phyloP scores from a whole-genome alignment of 306 rosid genomes.

The Dalbergia cochinchinensis region DNA sequence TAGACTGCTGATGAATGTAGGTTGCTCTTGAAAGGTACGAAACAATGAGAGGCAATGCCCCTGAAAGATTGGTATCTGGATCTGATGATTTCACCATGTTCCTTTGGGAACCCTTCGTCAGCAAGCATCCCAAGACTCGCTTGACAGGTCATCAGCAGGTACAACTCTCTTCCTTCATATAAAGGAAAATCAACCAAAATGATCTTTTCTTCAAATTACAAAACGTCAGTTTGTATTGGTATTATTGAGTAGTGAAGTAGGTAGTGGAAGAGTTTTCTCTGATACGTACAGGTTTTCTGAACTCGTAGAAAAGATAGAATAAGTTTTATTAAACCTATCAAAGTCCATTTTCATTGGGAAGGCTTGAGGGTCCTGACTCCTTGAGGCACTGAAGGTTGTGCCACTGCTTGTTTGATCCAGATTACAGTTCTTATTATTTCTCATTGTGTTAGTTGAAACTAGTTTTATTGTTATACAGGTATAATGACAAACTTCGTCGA shows the following conservation, averaged over 20 bases:
- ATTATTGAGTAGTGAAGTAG: not conserved
- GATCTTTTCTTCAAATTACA: constrained; percentile 33
- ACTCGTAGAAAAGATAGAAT: not conserved
- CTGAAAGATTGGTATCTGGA: constrained; percentile 96
- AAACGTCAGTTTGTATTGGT: constrained; percentile 37
- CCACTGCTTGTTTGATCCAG: constrained; percentile 22
- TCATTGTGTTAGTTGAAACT: constrained; percentile 17
- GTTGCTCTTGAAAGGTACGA: constrained; percentile 94
- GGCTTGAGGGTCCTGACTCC: not conserved
- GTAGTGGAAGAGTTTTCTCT: constrained; percentile 3
- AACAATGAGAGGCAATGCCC: constrained; percentile 80
- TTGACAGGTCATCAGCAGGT: constrained; percentile 99
- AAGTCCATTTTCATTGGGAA: constrained; percentile 6
- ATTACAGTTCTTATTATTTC: not conserved
- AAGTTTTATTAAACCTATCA: constrained; percentile 30
- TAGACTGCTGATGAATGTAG: constrained; percentile 51
- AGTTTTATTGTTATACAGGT: constrained; percentile 16
- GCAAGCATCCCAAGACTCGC: constrained; percentile 90
- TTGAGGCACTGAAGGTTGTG: constrained; percentile 5
- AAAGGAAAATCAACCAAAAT: constrained; percentile 22
- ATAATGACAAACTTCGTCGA: constrained; percentile 1
- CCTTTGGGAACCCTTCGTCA: constrained; percentile 92
- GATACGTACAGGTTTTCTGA: constrained; percentile 4
- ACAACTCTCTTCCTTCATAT: constrained; percentile 12
- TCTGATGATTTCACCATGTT: constrained; percentile 98